Evolutionary conservation across 1,284 basidiomycete species (phyloP).

Genomic region (Heterobasidion parviporum): DNA sequence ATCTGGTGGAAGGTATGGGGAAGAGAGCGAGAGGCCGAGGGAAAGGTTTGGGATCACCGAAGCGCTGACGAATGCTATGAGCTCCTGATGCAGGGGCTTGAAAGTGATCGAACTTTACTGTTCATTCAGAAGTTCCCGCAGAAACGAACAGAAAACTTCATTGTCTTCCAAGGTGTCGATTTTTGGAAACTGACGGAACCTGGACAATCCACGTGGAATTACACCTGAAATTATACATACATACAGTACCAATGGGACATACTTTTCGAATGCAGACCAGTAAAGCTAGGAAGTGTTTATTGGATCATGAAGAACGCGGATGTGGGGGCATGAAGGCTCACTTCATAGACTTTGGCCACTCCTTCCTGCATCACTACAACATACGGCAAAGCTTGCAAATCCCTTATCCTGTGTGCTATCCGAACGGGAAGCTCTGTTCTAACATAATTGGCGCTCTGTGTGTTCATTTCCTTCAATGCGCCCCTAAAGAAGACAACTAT

Average conservation of each 20-base stretch:
- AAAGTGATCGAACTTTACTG: conserved; percentile 44
- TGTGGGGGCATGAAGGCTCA: conserved; percentile 23
- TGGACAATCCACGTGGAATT: conserved; percentile 19
- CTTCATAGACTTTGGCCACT: conserved; percentile 81
- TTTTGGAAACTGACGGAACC: conserved; percentile 70
- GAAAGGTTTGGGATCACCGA: conserved; percentile 72
- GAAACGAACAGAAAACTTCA: conserved; percentile 67
- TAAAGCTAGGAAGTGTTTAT: conserved; percentile 45
- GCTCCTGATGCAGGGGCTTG: not conserved
- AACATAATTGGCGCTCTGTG: conserved; percentile 82
- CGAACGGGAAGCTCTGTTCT: conserved; percentile 83
- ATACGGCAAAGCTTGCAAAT: conserved; percentile 82
- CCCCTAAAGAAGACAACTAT: not conserved
- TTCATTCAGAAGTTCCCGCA: conserved; percentile 59
- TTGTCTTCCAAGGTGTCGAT: conserved; percentile 75
- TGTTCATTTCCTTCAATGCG: not conserved
- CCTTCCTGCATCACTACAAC: conserved; percentile 85
- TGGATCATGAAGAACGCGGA: not conserved
- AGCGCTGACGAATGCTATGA: conserved; percentile 35
- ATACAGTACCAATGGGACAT: not conserved
- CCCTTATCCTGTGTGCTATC: conserved; percentile 82
- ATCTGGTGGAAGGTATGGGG: conserved; percentile 70
- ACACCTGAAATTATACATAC: too few species aligned
- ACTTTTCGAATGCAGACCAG: conserved; percentile 81
- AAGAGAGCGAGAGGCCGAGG: conserved; percentile 70